Percentiles rank a stretch among this genome's conserved stretches.
Evolutionary conservation across 306 rosid species (phyloP).

Genomic region (Dicorynia guianensis): DNA sequence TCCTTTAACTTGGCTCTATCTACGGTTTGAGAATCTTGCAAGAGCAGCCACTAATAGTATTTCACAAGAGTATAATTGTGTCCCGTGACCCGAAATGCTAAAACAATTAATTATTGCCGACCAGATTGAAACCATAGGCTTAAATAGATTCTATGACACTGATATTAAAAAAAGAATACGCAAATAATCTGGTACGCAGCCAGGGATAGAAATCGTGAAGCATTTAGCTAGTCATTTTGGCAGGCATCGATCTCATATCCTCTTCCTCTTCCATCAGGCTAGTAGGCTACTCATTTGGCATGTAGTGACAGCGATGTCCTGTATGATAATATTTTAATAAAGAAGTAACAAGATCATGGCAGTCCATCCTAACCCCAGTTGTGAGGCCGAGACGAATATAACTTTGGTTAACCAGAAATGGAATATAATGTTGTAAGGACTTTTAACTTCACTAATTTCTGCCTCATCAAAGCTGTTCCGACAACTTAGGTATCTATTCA

Average conservation of each 20-base stretch:
- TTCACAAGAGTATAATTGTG: not conserved
- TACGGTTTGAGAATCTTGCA: too few species aligned
- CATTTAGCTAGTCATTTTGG: not conserved
- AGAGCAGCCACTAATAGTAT: slow-evolving; percentile 9
- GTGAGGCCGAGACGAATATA: not conserved
- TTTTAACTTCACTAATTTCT: slow-evolving; percentile 6
- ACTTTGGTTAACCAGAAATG: not conserved
- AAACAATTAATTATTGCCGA: not conserved
- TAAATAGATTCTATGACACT: too few species aligned
- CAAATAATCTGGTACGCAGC: not conserved
- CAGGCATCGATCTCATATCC: not conserved
- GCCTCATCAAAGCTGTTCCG: not conserved
- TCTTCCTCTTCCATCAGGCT: not conserved
- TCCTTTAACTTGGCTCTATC: not conserved
- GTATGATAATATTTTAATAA: not conserved
- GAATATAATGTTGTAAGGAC: not conserved
- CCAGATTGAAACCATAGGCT: not conserved
- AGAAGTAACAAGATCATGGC: not conserved
- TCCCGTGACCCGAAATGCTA: not conserved
- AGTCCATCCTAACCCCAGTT: not conserved
- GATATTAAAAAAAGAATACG: slow-evolving; percentile 20
- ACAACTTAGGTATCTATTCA: not conserved
- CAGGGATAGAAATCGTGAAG: not conserved
- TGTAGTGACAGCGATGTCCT: slow-evolving; percentile 1
- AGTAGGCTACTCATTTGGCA: slow-evolving; percentile 9